These are phyloP conservation scores for Xylaria sp. DNA, from an alignment of 2,329 filamentous ascomycete species.

Conservation along the genomic window DNA sequence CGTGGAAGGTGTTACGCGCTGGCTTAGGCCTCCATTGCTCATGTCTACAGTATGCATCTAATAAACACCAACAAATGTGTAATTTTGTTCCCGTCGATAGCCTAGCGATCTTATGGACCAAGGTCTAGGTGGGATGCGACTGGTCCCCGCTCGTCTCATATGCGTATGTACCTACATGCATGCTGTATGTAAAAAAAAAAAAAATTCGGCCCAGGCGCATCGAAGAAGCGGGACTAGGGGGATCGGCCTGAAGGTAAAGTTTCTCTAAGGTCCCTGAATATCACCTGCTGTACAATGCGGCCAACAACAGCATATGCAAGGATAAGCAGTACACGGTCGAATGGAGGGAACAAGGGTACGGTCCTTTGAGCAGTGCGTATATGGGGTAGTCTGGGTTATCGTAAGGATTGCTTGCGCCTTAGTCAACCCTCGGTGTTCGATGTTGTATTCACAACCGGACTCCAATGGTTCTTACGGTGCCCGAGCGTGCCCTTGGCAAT, in stretches of 20 bases:
- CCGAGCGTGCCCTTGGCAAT: neutral
- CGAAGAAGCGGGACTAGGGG: neutral
- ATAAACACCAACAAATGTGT: neutral
- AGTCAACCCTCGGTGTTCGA: constrained; percentile 16
- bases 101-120: constrained; percentile 1
- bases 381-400: constrained; percentile 7
- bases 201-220: neutral
- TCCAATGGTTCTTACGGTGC: neutral
- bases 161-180: constrained; percentile 30
- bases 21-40: constrained; percentile 8
- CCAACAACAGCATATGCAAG: neutral
- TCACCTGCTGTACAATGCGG: neutral
- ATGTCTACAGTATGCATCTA: neutral
- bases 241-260: constrained; percentile 2
- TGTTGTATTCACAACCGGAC: neutral
- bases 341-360: constrained; percentile 16
- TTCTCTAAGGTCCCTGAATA: constrained; percentile 1
- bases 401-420: constrained; percentile 23
- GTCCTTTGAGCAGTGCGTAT: neutral
- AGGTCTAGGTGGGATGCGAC: constrained; percentile 11
- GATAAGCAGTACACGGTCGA: neutral
- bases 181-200: constrained; percentile 6
- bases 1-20: constrained; percentile 14
- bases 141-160: constrained; percentile 5
- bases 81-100: constrained; percentile 6